These are phyloP conservation scores for Emergomyces pasteurianus DNA, from an alignment of 2,329 filamentous ascomycete species.

Conservation along the genomic window DNA sequence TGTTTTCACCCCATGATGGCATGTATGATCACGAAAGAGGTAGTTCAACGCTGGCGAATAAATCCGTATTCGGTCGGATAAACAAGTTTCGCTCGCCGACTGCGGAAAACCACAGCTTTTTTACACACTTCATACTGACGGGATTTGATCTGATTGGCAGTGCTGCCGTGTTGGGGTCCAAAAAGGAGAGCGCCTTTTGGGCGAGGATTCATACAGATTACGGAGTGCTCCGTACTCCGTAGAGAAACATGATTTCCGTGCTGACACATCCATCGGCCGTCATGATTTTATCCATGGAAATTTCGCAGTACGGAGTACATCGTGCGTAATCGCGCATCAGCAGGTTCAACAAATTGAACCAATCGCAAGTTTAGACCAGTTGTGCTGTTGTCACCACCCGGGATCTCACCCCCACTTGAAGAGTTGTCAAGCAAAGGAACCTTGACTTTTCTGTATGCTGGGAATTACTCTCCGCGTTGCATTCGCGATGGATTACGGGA, in stretches of 20 bases:
- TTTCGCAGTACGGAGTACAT: background rate
- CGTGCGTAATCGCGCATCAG: background rate
- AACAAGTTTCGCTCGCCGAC: no score
- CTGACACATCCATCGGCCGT: background rate
- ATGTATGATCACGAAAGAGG: background rate
- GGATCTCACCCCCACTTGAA: background rate
- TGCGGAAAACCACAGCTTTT: background rate
- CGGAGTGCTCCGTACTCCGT: no score
- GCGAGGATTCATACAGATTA: no score
- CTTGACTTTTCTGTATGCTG: background rate
- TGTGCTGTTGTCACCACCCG: background rate
- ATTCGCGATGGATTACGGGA: background rate
- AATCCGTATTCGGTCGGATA: background rate
- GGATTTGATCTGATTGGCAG: background rate
- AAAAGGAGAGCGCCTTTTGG: no score
- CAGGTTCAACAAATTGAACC: background rate
- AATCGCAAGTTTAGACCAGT: background rate
- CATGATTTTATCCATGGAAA: background rate
- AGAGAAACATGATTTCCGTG: background rate
- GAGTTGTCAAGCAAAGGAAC: background rate
- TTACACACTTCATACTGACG: background rate
- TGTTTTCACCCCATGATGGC: background rate
- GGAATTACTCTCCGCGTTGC: background rate
- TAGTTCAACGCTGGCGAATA: background rate
- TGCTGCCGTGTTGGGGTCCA: background rate